Evolutionary conservation across 768 basidiomycete species (phyloP).

Genomic region (Leccinellum albellum): DNA sequence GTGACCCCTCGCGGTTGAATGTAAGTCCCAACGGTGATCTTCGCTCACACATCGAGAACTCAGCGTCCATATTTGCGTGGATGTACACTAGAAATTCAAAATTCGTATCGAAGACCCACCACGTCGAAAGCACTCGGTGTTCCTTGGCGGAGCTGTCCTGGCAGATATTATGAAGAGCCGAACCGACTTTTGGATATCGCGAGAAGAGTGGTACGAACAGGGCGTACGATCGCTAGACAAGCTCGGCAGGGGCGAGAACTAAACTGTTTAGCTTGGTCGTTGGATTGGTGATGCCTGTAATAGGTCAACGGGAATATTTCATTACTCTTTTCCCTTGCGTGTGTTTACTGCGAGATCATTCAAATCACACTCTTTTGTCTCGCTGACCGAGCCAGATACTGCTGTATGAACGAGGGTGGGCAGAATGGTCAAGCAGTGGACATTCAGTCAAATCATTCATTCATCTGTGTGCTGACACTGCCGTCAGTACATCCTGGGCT

Average conservation of each 20-base stretch:
- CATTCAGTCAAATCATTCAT: no score
- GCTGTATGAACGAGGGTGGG: not conserved
- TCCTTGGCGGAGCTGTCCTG: conserved; percentile 96
- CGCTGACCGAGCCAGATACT: not conserved
- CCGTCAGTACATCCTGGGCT: no score
- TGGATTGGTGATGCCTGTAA: not conserved
- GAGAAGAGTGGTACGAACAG: conserved; percentile 94
- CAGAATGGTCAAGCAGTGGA: not conserved
- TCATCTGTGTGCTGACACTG: no score
- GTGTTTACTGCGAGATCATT: not conserved
- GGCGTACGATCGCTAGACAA: conserved; percentile 81
- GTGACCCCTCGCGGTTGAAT: conserved; percentile 79
- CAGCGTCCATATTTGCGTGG: not conserved
- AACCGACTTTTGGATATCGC: conserved; percentile 92
- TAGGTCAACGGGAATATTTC: not conserved
- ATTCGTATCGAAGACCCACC: conserved; percentile 98
- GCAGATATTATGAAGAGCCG: conserved; percentile 98
- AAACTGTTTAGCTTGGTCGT: not conserved
- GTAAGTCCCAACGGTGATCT: conserved; percentile 45
- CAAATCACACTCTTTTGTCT: not conserved
- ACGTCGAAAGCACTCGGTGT: conserved; percentile 98
- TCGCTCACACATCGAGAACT: not conserved
- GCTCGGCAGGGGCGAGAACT: conserved; percentile 65
- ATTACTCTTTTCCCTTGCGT: not conserved
- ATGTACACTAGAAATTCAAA: conserved; percentile 85